phyloP scores from a whole-genome alignment of 192 early-diverging fungal genomes.

The Gorgonomyces haynaldii region DNA sequence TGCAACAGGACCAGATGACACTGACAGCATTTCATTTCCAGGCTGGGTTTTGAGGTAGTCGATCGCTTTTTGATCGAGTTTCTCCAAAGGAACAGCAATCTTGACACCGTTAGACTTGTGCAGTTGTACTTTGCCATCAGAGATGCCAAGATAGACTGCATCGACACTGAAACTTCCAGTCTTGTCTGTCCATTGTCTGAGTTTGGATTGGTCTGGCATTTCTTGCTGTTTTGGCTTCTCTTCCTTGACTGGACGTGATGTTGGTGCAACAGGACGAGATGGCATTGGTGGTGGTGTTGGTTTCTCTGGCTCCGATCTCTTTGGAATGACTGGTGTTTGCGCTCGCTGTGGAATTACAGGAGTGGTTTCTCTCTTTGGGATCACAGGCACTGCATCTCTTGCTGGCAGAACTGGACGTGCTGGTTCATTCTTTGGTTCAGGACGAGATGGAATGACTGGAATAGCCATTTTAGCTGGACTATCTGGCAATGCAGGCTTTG shows the following conservation, averaged over 20 bases:
- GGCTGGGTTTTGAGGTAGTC: constrained; percentile 31
- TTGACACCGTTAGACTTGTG: constrained; percentile 93
- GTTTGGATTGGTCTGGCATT: constrained; percentile 48
- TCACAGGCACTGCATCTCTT: background rate
- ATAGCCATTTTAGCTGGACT: background rate
- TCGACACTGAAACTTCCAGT: constrained; percentile 86
- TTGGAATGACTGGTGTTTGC: background rate
- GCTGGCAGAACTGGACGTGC: background rate
- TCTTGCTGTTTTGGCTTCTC: constrained; percentile 5
- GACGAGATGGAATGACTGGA: background rate
- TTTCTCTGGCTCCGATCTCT: background rate
- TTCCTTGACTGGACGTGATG: constrained; percentile 7
- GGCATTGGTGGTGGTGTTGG: background rate
- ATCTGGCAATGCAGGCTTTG: too few species aligned
- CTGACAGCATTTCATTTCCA: too few species aligned
- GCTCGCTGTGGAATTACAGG: background rate
- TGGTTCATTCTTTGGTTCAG: background rate
- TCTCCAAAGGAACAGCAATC: constrained; percentile 82
- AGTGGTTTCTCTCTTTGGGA: background rate
- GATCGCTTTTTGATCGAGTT: constrained; percentile 53
- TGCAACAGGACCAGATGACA: constrained; percentile 6
- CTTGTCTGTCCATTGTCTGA: constrained; percentile 87
- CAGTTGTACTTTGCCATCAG: constrained; percentile 78
- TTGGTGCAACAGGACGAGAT: constrained; percentile 5
- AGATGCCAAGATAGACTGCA: constrained; percentile 67